These are phyloP conservation scores for Rhodomyrtus tomentosa DNA, from an alignment of 345 rosid species.

Conservation along the genomic window DNA sequence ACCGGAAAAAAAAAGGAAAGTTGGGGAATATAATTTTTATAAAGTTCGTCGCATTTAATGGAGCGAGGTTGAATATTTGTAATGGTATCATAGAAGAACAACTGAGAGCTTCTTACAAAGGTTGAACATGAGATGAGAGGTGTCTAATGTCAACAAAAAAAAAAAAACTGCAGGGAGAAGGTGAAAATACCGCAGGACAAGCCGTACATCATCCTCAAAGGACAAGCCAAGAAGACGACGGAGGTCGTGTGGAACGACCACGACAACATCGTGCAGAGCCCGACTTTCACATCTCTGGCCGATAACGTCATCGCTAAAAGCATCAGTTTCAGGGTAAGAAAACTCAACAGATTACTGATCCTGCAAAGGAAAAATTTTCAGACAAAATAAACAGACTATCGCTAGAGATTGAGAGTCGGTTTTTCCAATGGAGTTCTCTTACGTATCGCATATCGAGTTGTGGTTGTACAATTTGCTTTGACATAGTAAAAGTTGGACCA, in stretches of 20 bases:
- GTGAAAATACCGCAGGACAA: constrained; percentile 57
- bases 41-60: neutral
- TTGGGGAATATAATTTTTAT: neutral
- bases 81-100: neutral
- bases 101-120: neutral
- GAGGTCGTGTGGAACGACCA: constrained; percentile 65
- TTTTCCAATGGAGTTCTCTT: neutral
- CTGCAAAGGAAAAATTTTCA: neutral
- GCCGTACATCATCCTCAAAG: constrained; percentile 48
- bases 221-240: constrained; percentile 40
- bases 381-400: neutral
- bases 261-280: constrained; percentile 20
- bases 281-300: constrained; percentile 53
- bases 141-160: neutral
- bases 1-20: neutral
- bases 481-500: neutral
- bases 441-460: neutral
- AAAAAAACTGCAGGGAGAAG: constrained; percentile 42
- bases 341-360: neutral
- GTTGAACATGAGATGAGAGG: neutral
- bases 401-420: neutral
- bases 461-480: neutral
- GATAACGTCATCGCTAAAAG: constrained; percentile 38
- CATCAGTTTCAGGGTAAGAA: constrained; percentile 40
- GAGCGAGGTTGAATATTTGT: neutral